Evolutionary conservation across 2,329 filamentous ascomycete genomes (phyloP).

Genomic region (Botryotinia convoluta): DNA sequence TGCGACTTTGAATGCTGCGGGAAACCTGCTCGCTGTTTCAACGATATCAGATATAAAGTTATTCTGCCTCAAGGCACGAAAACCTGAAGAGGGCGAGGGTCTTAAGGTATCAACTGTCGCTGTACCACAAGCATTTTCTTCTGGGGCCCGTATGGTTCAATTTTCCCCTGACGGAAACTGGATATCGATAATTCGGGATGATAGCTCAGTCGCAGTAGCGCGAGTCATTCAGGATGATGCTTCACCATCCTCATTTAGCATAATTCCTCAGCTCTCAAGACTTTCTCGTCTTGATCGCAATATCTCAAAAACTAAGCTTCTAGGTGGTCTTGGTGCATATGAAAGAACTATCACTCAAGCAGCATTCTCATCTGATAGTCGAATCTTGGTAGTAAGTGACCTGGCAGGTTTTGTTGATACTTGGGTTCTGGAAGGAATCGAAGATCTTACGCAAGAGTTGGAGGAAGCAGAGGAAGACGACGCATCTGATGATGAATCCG

Average conservation of each 20-base stretch:
- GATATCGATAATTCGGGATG: constrained; percentile 63
- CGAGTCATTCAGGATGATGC: constrained; percentile 43
- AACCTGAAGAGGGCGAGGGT: constrained; percentile 52
- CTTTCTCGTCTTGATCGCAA: constrained; percentile 53
- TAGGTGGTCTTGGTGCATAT: constrained; percentile 72
- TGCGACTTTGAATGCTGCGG: constrained; percentile 67
- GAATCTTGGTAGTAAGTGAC: constrained; percentile 75
- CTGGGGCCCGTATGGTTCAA: constrained; percentile 67
- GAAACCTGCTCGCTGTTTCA: constrained; percentile 71
- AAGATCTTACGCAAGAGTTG: constrained; percentile 46
- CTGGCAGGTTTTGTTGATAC: constrained; percentile 83
- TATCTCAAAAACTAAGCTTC: constrained; percentile 52
- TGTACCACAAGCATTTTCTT: constrained; percentile 55
- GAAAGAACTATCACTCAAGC: constrained; percentile 71
- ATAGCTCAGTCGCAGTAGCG: constrained; percentile 56
- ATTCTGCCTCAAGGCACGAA: constrained; percentile 63
- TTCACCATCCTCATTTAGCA: constrained; percentile 43
- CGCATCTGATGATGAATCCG: constrained; percentile 39
- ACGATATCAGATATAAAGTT: constrained; percentile 73
- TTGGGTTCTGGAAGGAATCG: constrained; percentile 67
- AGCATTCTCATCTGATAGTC: constrained; percentile 77
- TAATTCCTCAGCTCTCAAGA: constrained; percentile 46
- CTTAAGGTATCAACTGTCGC: constrained; percentile 70
- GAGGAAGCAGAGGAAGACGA: constrained; percentile 38
- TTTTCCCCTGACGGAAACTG: constrained; percentile 70